Percentiles rank a stretch among this genome's conserved stretches.
Evolutionary conservation across 176 grass and related monocot species (phyloP).

Genomic region (Ananas comosus): DNA sequence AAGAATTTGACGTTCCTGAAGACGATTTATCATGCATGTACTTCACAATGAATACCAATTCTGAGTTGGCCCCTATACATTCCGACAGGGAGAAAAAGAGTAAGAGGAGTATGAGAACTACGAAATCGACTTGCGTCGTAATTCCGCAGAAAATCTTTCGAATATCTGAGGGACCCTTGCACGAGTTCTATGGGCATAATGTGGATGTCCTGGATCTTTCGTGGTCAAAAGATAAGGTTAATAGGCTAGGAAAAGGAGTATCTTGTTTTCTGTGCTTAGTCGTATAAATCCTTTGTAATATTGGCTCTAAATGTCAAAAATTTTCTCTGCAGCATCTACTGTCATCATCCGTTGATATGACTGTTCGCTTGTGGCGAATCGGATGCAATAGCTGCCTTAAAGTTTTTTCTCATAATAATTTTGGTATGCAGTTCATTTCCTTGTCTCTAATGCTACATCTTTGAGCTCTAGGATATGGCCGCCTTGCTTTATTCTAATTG

Average conservation of each 20-base stretch:
- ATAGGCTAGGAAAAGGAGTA: constrained; percentile 6
- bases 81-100: constrained; percentile 38
- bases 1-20: constrained; percentile 27
- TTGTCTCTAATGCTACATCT: neutral
- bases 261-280: neutral
- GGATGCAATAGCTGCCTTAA: constrained; percentile 43
- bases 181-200: constrained; percentile 62
- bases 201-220: constrained; percentile 79
- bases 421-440: constrained; percentile 36
- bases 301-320: no score
- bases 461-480: neutral
- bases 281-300: neutral
- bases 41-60: constrained; percentile 59
- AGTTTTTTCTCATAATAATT: constrained; percentile 77
- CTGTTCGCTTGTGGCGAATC: constrained; percentile 86
- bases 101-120: constrained; percentile 33
- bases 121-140: constrained; percentile 58
- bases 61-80: constrained; percentile 40
- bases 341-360: constrained; percentile 75
- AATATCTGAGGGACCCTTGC: constrained; percentile 43
- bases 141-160: constrained; percentile 62
- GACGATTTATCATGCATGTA: constrained; percentile 69
- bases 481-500: neutral
- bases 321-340: constrained; percentile 50
- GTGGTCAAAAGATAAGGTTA: constrained; percentile 80